Evolutionary conservation across 495 filamentous ascomycete species (phyloP).

Genomic region (Daldinia loculata): DNA sequence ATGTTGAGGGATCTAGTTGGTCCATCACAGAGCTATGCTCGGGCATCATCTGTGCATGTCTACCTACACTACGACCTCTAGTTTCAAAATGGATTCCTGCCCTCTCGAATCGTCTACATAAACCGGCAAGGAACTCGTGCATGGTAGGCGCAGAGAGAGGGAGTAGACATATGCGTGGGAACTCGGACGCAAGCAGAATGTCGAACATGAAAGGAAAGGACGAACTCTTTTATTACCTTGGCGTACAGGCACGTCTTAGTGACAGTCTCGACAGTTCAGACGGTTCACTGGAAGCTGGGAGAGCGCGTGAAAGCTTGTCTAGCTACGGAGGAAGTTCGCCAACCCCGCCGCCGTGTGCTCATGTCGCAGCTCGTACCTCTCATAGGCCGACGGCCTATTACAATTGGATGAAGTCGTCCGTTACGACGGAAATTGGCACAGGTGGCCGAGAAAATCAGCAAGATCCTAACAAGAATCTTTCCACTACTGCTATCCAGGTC

Average conservation of each 20-base stretch:
- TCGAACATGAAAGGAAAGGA: constrained; percentile 16
- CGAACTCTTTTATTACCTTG: constrained; percentile 21
- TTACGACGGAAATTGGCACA: constrained; percentile 36
- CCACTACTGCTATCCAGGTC: constrained; percentile 26
- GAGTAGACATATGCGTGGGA: constrained; percentile 21
- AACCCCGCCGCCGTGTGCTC: constrained; percentile 22
- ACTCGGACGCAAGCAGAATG: constrained; percentile 21
- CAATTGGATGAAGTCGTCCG: constrained; percentile 31
- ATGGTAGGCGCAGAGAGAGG: constrained; percentile 9
- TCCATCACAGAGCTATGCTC: constrained; percentile 65
- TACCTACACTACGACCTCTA: constrained; percentile 64
- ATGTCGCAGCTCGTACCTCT: constrained; percentile 7
- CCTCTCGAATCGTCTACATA: constrained; percentile 39
- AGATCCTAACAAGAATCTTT: constrained; percentile 14
- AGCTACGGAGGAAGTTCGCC: constrained; percentile 12
- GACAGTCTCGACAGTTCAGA: constrained; percentile 23
- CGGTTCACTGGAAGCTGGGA: not conserved
- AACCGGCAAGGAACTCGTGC: constrained; percentile 14
- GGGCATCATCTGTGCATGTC: constrained; percentile 65
- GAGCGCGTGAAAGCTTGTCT: constrained; percentile 9
- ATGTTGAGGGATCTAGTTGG: constrained; percentile 67
- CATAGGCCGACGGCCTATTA: constrained; percentile 14
- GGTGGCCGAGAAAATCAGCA: not conserved
- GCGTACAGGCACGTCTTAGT: constrained; percentile 7
- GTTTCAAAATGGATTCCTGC: constrained; percentile 52